phyloP scores from a whole-genome alignment of 352 stramenopile species.

The Nothophytophthora sp. region DNA sequence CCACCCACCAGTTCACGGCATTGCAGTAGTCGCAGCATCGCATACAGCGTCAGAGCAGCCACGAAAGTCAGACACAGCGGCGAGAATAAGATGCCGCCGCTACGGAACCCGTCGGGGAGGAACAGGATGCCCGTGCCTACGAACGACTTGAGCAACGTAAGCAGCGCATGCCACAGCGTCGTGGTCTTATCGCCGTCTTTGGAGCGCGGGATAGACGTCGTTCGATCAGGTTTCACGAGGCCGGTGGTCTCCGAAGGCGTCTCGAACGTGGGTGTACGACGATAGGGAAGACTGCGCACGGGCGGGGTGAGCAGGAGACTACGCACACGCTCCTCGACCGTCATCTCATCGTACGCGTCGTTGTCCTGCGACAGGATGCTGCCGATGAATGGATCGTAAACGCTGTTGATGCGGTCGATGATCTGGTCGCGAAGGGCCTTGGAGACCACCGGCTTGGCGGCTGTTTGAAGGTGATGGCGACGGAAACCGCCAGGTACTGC shows the following conservation, averaged over 20 bases:
- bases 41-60: constrained; percentile 66
- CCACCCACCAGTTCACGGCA: constrained; percentile 67
- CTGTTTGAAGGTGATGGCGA: constrained; percentile 62
- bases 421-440: constrained; percentile 68
- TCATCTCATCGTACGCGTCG: constrained; percentile 77
- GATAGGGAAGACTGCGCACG: constrained; percentile 27
- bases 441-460: constrained; percentile 39
- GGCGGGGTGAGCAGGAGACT: constrained; percentile 74
- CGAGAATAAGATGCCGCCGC: constrained; percentile 75
- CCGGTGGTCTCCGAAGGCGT: constrained; percentile 34
- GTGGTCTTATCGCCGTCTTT: constrained; percentile 69
- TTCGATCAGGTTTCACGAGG: constrained; percentile 16
- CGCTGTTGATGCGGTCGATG: constrained; percentile 65
- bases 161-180: constrained; percentile 74
- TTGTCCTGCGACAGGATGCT: constrained; percentile 85
- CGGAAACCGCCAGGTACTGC: constrained; percentile 72
- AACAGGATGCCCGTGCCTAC: constrained; percentile 83
- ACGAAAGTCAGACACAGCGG: constrained; percentile 65
- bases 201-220: constrained; percentile 13
- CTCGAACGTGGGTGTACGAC: constrained; percentile 21
- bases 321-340: constrained; percentile 56
- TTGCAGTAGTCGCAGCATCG: constrained; percentile 77
- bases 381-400: constrained; percentile 86
- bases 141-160: constrained; percentile 84
- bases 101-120: constrained; percentile 72